Evolutionary conservation across 1,139 yeast genomes (phyloP).

Genomic region (Candida labiduridarum): DNA sequence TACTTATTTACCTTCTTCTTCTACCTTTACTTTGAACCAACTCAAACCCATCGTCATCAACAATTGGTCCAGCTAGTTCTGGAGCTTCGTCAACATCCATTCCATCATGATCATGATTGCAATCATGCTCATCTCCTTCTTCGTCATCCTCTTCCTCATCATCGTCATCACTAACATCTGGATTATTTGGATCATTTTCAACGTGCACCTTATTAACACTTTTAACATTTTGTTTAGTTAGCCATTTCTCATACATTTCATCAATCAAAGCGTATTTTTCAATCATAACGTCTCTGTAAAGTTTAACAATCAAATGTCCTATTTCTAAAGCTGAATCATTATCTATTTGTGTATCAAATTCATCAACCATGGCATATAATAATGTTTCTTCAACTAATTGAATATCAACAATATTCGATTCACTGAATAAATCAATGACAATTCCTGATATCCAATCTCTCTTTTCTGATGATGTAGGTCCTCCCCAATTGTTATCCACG

Average conservation of each 20-base stretch:
- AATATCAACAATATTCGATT: constrained; percentile 61
- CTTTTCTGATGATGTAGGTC: constrained; percentile 84
- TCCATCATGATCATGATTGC: constrained; percentile 24
- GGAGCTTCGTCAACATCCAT: constrained; percentile 37
- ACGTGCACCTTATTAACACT: constrained; percentile 37
- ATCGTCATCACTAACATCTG: constrained; percentile 51
- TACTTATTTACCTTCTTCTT: constrained; percentile 25
- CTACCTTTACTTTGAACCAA: constrained; percentile 73
- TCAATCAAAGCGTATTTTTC: constrained; percentile 60
- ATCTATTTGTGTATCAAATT: constrained; percentile 84
- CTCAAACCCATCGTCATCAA: constrained; percentile 95
- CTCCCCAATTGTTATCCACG: constrained; percentile 98
- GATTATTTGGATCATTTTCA: constrained; percentile 61
- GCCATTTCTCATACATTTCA: constrained; percentile 59
- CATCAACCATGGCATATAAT: constrained; percentile 90
- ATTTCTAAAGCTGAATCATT: constrained; percentile 83
- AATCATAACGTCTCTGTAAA: constrained; percentile 65
- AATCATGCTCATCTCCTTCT: constrained; percentile 28
- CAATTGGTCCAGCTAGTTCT: constrained; percentile 52
- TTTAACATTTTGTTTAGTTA: constrained; percentile 48
- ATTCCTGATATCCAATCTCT: constrained; percentile 94
- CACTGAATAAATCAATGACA: constrained; percentile 76
- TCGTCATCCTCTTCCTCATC: constrained; percentile 50
- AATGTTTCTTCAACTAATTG: constrained; percentile 83
- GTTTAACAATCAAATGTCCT: constrained; percentile 64